Evolutionary conservation across 192 early-diverging fungal species (phyloP), one percentile per base, ranked within the genome.

Genomic region (Jimgerdemannia lactiflua): DNA sequence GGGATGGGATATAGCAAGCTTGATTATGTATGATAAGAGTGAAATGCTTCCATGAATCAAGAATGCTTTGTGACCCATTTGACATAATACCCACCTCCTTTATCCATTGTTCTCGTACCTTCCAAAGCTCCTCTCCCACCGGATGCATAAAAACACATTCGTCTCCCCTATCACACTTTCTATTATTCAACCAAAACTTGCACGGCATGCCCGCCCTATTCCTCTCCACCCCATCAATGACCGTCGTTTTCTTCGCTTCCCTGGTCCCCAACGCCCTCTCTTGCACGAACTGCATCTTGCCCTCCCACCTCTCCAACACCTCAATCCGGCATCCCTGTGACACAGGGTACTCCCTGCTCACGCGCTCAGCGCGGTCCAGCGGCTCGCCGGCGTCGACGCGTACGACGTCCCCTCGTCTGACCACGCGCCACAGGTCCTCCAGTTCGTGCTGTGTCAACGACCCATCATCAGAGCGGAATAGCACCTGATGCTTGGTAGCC

Each of bases 401-500:
- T 17, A 80, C 67, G 14, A 63, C n/a, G 68, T 77, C 29, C 8
- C 79, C 79, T 18, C 64, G 69, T 49, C 66, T 70, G 10, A 44
- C 49, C 41, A n/a, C 29, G 20, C 70, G 72, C 43, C 44, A 74
- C 19, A 64, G 29, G 4, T 80, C 79, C 64, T 80, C 71, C 9
- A 74, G 42, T 20, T 43, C 43, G 29, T 71, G 39, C 4, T 67
- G 49, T 17, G 70, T 18, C 63, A 74, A 29, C 3, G 79, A 80
- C 9, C 66, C 20, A 67, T 87, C 85, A 49, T 86, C 86, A 19
- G 76, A 79, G 17, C 86, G 81, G 73, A 87, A 80, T 17, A 85
- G 73, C 18, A 87, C 67, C 43, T 84, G 84, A 18, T 54, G 44
- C 59, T 83, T 84, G 49, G 49, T 54, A 54, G 49, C 11, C 19